Base-by-base conservation (phyloP, 1,284 basidiomycete species). In the Cutaneotrichosporon cavernicola region DNA sequence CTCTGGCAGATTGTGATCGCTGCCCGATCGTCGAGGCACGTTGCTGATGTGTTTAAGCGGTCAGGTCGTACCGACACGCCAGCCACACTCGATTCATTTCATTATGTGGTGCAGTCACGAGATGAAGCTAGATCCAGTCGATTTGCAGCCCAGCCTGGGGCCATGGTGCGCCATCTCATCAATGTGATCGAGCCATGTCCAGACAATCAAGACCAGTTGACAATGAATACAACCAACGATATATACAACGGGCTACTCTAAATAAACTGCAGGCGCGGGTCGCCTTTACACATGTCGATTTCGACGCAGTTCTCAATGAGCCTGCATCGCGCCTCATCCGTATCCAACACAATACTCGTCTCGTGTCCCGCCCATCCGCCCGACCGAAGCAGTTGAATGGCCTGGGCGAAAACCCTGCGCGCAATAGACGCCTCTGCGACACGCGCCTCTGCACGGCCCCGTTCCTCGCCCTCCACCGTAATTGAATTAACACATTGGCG, bases 191-290 rank as follows among this genome's bases (percentile, higher is more conserved):
- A 26, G 26, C 26, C 26, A 26, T 26, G 26, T 26, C 26, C 26
- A 26, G 26, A 26, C 26, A 26, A 26, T 26, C 2, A 26, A 26
- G 26, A 26, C 26, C 26, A 26, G 26, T 26, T 1, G 26, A 52
- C 26, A 31, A 53, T 34, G 36, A 53, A 36, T 36, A 36, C 3
- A 18, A 36, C 32, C 6, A 4, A 13, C 36, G 31, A 53, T n/a
- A 32, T n/a, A 5, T 32, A 53, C 52, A 32, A 53, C 52, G 30
- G 52, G 22, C 50, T 30, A 52, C 14, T 52, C n/a, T 56, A 56
- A 22, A 56, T 56, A 22, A 43, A 56, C 55, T 56, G 36, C 38
- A 56, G 16, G 38, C 55, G 36, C 13, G 55, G 55, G 36, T 56
- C 55, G 21, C 38, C 55, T 7, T 43, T 56, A 14, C 36, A 38